These are phyloP conservation scores for Thielaviopsis punctulata DNA, from an alignment of 2,329 filamentous ascomycete species.

Conservation along the genomic window DNA sequence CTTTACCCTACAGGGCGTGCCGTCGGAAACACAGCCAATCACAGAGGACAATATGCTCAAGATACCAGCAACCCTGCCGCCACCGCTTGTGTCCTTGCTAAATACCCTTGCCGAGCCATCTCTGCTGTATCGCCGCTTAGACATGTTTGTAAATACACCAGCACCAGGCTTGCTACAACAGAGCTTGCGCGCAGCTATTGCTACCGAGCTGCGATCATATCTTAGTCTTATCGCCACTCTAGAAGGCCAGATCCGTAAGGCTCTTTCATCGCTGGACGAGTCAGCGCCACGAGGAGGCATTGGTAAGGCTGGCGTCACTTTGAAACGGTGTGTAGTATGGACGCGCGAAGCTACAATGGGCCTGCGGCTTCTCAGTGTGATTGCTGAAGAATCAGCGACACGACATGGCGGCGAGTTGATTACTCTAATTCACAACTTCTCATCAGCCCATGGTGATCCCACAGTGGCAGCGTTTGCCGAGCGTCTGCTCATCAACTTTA, in stretches of 20 bases:
- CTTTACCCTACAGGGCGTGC: constrained; percentile 83
- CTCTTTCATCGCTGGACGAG: constrained; percentile 57
- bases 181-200: constrained; percentile 75
- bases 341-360: constrained; percentile 95
- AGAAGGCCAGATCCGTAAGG: constrained; percentile 78
- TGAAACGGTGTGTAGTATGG: constrained; percentile 95
- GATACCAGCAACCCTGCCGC: constrained; percentile 61
- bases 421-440: constrained; percentile 82
- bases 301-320: constrained; percentile 74
- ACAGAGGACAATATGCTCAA: constrained; percentile 49
- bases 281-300: constrained; percentile 50
- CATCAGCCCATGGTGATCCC: constrained; percentile 84
- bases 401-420: constrained; percentile 81
- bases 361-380: constrained; percentile 77
- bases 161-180: constrained; percentile 79
- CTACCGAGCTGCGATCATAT: constrained; percentile 73
- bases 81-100: constrained; percentile 71
- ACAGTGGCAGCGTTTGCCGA: constrained; percentile 90
- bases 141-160: constrained; percentile 64
- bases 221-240: constrained; percentile 78
- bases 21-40: constrained; percentile 71
- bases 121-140: constrained; percentile 68
- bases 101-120: constrained; percentile 87
- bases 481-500: constrained; percentile 69
- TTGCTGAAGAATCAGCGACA: constrained; percentile 77